Evolutionary conservation across 2,329 filamentous ascomycete species (phyloP).

Genomic region (Colletotrichum truncatum): DNA sequence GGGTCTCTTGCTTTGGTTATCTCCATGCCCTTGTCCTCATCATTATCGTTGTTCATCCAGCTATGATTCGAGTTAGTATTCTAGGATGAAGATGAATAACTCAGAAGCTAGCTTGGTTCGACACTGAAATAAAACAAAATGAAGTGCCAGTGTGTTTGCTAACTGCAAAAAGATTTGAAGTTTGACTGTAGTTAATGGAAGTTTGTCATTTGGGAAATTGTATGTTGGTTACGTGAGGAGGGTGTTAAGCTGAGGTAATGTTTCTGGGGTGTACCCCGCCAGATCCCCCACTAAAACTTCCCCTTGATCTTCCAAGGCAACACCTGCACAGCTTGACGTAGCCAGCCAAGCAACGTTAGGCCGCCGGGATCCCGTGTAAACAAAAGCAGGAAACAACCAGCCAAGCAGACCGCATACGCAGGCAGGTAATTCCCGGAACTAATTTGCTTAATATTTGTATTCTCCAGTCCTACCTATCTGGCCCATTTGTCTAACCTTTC

Average conservation of each 20-base stretch:
- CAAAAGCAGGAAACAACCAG: slow-evolving; percentile 22
- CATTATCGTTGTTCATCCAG: too few relatives aligned
- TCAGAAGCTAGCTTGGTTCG: too few relatives aligned
- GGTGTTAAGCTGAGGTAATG: slow-evolving; percentile 8
- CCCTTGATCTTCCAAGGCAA: slow-evolving; percentile 19
- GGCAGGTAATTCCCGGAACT: not conserved
- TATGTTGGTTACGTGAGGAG: not conserved
- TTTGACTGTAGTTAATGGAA: not conserved
- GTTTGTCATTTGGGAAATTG: not conserved
- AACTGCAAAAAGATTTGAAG: not conserved
- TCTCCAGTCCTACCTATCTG: not conserved
- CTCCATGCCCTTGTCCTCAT: too few relatives aligned
- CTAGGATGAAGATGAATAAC: too few relatives aligned
- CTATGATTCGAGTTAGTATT: too few relatives aligned
- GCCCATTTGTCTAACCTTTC: not conserved
- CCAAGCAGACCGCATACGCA: not conserved
- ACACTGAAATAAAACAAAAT: too few relatives aligned
- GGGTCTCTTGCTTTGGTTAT: too few relatives aligned
- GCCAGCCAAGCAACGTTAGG: slow-evolving; percentile 19
- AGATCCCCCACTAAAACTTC: slow-evolving; percentile 13
- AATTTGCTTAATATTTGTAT: not conserved
- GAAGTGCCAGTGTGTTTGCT: too few relatives aligned
- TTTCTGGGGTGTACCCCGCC: slow-evolving; percentile 16
- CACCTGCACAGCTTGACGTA: slow-evolving; percentile 22
- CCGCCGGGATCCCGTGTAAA: slow-evolving; percentile 24